Evolutionary conservation across 2,329 filamentous ascomycete species (phyloP).

Genomic region (Basipetospora chlamydospora): DNA sequence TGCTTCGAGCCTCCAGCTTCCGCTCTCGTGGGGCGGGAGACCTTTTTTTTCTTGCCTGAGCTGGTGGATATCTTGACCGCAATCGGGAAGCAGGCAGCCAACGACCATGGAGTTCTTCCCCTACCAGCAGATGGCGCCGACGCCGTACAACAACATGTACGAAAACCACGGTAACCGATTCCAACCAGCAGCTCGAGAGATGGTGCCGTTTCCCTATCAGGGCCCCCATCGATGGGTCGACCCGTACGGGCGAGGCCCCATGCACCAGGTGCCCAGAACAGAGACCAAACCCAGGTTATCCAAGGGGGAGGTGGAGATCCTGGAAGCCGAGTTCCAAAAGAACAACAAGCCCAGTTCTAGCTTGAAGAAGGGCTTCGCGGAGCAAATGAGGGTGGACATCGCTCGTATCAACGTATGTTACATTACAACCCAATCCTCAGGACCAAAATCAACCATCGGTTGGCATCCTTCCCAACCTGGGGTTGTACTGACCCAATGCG

Average conservation of each 20-base stretch:
- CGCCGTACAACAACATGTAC: neutral
- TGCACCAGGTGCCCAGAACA: conserved; percentile 11
- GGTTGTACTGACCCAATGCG: no score
- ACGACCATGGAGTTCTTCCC: conserved; percentile 3
- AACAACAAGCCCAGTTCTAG: conserved; percentile 51
- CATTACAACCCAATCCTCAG: neutral
- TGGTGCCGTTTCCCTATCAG: neutral
- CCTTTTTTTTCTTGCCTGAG: no score
- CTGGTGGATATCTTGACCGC: no score
- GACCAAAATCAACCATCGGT: no score
- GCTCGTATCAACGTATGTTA: conserved; percentile 48
- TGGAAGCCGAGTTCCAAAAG: conserved; percentile 47
- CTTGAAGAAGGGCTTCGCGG: conserved; percentile 44
- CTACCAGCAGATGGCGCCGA: neutral
- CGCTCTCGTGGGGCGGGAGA: no score
- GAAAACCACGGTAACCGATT: conserved; percentile 1
- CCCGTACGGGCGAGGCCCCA: conserved; percentile 3
- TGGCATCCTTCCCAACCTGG: no score
- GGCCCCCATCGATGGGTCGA: conserved; percentile 3
- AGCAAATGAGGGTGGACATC: conserved; percentile 47
- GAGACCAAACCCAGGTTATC: conserved; percentile 39
- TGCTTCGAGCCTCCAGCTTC: no score
- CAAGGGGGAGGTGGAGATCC: conserved; percentile 42
- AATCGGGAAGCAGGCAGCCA: no score
- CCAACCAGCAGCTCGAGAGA: neutral